These are phyloP conservation scores for Venturia nashicola DNA, from an alignment of 2,329 filamentous ascomycete species.

Conservation along the genomic window DNA sequence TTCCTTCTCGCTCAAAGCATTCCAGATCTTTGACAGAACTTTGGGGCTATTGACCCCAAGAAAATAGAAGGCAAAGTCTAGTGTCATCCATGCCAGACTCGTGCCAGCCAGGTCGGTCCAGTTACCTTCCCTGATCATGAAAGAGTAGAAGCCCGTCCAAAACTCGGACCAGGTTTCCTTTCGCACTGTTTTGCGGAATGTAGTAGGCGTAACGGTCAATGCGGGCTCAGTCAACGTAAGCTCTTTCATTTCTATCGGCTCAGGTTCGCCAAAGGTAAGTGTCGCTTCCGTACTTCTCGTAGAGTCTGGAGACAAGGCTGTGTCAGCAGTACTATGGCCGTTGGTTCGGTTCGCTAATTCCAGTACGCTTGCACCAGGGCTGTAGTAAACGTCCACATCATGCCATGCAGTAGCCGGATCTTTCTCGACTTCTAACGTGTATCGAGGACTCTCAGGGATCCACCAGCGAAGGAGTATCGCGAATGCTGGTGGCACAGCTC, in stretches of 20 bases:
- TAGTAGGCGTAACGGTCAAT: background rate
- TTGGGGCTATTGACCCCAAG: conserved; percentile 23
- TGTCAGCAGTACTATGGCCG: background rate
- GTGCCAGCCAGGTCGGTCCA: conserved; percentile 26
- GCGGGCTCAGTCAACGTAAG: conserved; percentile 3
- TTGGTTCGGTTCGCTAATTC: background rate
- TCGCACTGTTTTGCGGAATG: background rate
- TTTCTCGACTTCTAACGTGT: conserved; percentile 27
- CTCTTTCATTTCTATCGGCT: conserved; percentile 9
- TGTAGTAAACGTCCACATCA: conserved; percentile 13
- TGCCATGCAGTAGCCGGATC: conserved; percentile 20
- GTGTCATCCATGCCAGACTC: conserved; percentile 22
- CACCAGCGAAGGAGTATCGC: conserved; percentile 27
- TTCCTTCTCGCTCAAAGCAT: conserved; percentile 9
- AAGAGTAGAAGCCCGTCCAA: conserved; percentile 15
- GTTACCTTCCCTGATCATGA: conserved; percentile 23
- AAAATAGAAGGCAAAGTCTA: conserved; percentile 25
- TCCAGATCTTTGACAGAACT: conserved; percentile 23
- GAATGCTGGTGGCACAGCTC: conserved; percentile 25
- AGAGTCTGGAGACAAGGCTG: background rate
- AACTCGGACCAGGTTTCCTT: conserved; percentile 9
- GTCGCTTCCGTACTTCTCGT: background rate
- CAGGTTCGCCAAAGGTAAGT: conserved; percentile 10
- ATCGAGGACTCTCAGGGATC: conserved; percentile 28
- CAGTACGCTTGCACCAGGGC: background rate